Evolutionary conservation across 805 yeast genomes (phyloP), one percentile per base, ranked within the genome.

Genomic region (Saturnispora diversa): DNA sequence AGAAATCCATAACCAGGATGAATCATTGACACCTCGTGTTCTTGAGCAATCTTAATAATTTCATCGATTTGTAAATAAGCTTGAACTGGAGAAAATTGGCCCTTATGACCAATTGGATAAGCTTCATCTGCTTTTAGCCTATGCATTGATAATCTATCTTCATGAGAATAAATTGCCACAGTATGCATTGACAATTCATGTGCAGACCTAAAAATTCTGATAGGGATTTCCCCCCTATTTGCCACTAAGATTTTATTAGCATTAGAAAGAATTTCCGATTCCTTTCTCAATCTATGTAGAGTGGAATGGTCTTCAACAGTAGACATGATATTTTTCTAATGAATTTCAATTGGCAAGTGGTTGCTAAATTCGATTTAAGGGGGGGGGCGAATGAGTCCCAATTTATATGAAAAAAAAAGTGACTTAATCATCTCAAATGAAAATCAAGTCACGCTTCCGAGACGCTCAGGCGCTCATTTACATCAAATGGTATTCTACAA

Each of bases 1-100:
- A 90, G 66, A 70, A 90, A 90, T 2, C 98, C 98, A 57, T 92
- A 90, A 44, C 98, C 98, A 4, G 98, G 98, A 47, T 92, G 83
- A 47, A 90, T 87, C 13, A 97, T 97, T 58, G 90, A 84, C 20
- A 96, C 85, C 5, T 80, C 79, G 0, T 94, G 71, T 39, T 72
- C 70, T 59, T 84, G 84, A 35, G 96, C 95, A 9, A 95, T 96
- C 29, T 70, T 69, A 33, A 90, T 70, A 44, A 90, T 83, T 66
- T 90, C 88, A 31, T 88, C 94, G 46, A 81, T 75, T 50, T 81
- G 74, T 50, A 90, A 71, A 60, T 90, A 90, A 1, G 97, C 87
- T 58, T 90, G 94, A 13, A 94, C 87, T 28, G 97, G 97, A 10
- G 99, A 97, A 72, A 62, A 71, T 70, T 62, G 72, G 13, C 97